Base-by-base conservation (phyloP, 257 asterid species). In the Solanum raphanifolium region DNA sequence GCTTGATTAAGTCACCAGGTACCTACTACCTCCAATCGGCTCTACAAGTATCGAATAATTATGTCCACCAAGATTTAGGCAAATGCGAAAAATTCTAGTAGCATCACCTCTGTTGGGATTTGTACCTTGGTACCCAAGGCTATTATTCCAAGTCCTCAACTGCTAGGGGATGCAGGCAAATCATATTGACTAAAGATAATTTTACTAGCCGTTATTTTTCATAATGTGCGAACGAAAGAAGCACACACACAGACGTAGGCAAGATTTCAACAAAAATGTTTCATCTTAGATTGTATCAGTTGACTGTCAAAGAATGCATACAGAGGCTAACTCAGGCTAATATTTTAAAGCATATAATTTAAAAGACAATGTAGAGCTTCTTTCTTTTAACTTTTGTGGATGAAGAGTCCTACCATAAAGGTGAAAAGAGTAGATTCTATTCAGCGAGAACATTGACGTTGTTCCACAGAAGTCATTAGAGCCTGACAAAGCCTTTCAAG, bases 391-490 rank as follows among this genome's bases (percentile, higher is more conserved):
- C 72, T 23, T 35, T n/a, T 60, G 76, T 58, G 74, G 74, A 39
- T 62, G 34, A 9, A 23, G 46, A 36, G 48, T 66, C 74, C 18
- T 34, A 38, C 43, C 35, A 66, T 34, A 84, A 60, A 83, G 38
- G 72, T 83, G 55, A 76, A 83, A 83, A 83, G 87, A 36, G 48
- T 84, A 84, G 75, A 52, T 84, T 84, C 84, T 78, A 25, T 41
- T n/a, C 13, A 76, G 55, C 83, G 20, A 71, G 78, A 71, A 72
- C 79, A 72, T 32, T 72, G 79, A 72, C 18, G 25, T 72, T 71
- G 78, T 71, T 32, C 41, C n/a, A 71, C 78, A 66, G 16, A 85
- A 62, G 41, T 85, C 13, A 38, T 36, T 58, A 85, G 29, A 66
- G 65, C 68, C 36, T 18, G 39, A 69, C 38, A 3, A 46, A 81